Conservation (phyloP, 2,329 filamentous ascomycete species). For the Penicillium sp. region DNA sequence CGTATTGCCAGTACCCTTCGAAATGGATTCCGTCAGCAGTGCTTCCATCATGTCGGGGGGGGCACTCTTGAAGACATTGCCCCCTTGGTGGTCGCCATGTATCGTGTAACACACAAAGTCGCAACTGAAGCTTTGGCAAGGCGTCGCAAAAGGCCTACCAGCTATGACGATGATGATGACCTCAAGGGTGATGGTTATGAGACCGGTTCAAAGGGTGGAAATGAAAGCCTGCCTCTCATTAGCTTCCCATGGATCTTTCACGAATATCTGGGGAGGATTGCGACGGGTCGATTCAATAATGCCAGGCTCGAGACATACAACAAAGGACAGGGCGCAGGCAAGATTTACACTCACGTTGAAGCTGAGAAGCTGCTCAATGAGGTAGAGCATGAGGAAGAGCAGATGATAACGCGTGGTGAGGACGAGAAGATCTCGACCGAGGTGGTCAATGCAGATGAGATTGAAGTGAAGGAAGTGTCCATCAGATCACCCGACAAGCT, state of each 20-base stretch:
- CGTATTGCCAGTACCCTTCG: constrained; percentile 62
- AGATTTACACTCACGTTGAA: constrained; percentile 6
- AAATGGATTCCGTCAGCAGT: constrained; percentile 62
- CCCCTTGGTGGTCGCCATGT: constrained; percentile 81
- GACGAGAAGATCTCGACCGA: not conserved
- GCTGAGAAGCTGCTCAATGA: not conserved
- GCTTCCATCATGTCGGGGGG: constrained; percentile 61
- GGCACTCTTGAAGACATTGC: constrained; percentile 57
- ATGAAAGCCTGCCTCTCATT: constrained; percentile 64
- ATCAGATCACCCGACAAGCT: not conserved
- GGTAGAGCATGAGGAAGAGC: not conserved
- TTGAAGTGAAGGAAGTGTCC: not conserved
- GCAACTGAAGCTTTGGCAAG: constrained; percentile 54
- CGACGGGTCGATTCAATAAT: constrained; percentile 42
- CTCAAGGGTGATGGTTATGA: constrained; percentile 3
- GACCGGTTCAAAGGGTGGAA: constrained; percentile 6
- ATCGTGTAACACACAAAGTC: constrained; percentile 72
- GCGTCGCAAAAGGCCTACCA: constrained; percentile 38
- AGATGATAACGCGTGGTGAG: too few species aligned
- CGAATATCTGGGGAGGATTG: constrained; percentile 65
- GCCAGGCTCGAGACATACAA: not conserved
- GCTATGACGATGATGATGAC: constrained; percentile 19
- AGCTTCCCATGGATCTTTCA: constrained; percentile 93
- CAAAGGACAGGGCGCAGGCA: constrained; percentile 4
- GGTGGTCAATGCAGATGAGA: not conserved